Percentiles rank a stretch among this genome's conserved stretches.
These are phyloP conservation scores for Nigrospora oryzae DNA, from an alignment of 2,329 filamentous ascomycete species.

Conservation along the genomic window DNA sequence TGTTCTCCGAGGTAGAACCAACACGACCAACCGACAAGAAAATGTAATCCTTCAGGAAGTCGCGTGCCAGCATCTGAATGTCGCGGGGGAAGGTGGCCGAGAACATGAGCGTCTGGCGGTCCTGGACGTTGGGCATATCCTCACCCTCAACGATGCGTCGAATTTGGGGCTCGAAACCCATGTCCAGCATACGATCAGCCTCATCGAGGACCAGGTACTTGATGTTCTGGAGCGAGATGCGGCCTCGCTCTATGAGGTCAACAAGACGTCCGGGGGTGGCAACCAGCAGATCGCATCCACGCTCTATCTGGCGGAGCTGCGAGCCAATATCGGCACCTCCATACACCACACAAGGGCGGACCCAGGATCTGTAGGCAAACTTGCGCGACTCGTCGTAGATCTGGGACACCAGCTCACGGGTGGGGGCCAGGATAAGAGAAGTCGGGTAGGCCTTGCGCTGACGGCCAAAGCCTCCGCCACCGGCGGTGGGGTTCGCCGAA, in stretches of 20 bases:
- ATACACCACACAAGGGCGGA: constrained; percentile 95
- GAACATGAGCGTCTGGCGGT: constrained; percentile 98
- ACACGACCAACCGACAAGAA: constrained; percentile 98
- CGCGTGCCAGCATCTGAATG: constrained; percentile 97
- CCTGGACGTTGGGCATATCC: constrained; percentile 81
- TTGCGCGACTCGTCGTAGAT: constrained; percentile 97
- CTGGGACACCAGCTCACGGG: constrained; percentile 96
- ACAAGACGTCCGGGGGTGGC: constrained; percentile 96
- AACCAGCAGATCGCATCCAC: constrained; percentile 90
- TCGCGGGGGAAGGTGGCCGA: constrained; percentile 98
- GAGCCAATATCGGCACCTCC: constrained; percentile 98
- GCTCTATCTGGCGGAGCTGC: constrained; percentile 96
- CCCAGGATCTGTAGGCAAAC: constrained; percentile 98
- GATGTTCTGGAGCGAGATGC: constrained; percentile 96
- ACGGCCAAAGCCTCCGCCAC: constrained; percentile 69
- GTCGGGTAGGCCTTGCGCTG: constrained; percentile 98
- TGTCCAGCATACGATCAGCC: constrained; percentile 99
- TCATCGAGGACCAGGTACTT: constrained; percentile 98
- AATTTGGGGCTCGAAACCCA: constrained; percentile 99
- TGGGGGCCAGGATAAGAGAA: constrained; percentile 89
- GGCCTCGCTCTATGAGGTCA: constrained; percentile 95
- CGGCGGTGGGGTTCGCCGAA: constrained; percentile 54
- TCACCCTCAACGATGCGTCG: constrained; percentile 96
- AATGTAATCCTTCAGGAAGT: constrained; percentile 98
- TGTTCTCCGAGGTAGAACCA: constrained; percentile 99